Evolutionary conservation across 345 rosid species (phyloP).

Genomic region (Rubroshorea leprosula): DNA sequence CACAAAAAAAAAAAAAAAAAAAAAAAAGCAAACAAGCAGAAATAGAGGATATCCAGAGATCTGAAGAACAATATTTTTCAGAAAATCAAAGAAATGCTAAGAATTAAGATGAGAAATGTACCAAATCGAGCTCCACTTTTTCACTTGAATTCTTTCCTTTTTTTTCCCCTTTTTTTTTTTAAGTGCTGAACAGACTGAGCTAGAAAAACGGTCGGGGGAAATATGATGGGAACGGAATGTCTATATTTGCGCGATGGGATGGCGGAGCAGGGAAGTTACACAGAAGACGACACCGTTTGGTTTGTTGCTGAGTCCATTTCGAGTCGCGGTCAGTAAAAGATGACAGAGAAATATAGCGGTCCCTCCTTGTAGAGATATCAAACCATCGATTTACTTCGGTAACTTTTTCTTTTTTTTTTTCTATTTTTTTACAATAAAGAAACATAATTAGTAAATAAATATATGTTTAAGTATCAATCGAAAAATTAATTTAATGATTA

Average conservation of each 20-base stretch:
- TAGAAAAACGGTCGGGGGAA: neutral
- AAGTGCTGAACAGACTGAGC: neutral
- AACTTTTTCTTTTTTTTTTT: too few species aligned
- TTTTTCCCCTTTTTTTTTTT: too few species aligned
- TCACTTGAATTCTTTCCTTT: neutral
- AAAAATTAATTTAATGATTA: too few species aligned
- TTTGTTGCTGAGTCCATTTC: neutral
- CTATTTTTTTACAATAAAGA: too few species aligned
- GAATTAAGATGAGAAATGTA: neutral
- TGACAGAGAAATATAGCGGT: neutral
- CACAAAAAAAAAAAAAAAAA: too few species aligned
- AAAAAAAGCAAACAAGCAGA: neutral
- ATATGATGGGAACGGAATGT: neutral
- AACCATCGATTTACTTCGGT: neutral
- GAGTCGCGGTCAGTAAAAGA: neutral
- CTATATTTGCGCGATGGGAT: neutral
- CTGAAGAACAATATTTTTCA: conserved; percentile 5
- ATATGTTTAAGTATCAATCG: too few species aligned
- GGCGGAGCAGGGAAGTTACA: neutral
- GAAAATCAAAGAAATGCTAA: neutral
- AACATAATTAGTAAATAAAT: too few species aligned
- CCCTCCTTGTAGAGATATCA: neutral
- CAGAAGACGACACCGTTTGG: neutral
- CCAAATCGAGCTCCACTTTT: neutral
- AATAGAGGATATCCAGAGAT: conserved; percentile 16